A percentile compares a stretch with the other conserved stretches of the same genome.
These are phyloP conservation scores for Colletotrichum sp. DNA, from an alignment of 2,329 filamentous ascomycete species.

Conservation along the genomic window DNA sequence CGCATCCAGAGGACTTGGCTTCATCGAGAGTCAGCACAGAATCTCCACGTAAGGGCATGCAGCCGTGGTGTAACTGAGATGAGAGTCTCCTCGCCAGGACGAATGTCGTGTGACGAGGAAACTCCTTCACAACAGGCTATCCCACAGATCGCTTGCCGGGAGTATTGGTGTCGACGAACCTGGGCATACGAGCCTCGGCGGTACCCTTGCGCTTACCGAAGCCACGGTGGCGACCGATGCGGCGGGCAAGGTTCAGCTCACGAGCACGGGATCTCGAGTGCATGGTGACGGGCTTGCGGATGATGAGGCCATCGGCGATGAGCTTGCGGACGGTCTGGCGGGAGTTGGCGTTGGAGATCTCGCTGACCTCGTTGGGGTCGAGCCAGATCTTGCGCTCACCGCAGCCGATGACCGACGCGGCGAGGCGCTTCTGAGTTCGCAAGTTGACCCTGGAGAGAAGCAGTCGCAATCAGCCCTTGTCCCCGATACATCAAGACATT, in stretches of 20 bases:
- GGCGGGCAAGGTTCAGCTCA: slow-evolving; percentile 91
- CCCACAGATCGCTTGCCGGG: background rate
- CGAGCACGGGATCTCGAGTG: slow-evolving; percentile 97
- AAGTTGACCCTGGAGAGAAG: slow-evolving; percentile 86
- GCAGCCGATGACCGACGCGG: slow-evolving; percentile 97
- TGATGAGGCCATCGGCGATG: slow-evolving; percentile 99
- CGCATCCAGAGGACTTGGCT: slow-evolving; percentile 99
- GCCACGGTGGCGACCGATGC: slow-evolving; percentile 96
- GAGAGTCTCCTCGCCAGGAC: background rate
- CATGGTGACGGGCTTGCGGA: slow-evolving; percentile 99
- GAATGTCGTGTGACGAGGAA: background rate
- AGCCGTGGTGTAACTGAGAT: background rate
- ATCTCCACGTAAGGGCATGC: background rate
- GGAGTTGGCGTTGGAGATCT: slow-evolving; percentile 99
- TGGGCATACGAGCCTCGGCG: slow-evolving; percentile 98
- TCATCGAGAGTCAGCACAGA: slow-evolving; percentile 31
- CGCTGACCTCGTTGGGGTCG: slow-evolving; percentile 98
- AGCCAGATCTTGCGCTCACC: slow-evolving; percentile 99
- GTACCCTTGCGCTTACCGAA: slow-evolving; percentile 99
- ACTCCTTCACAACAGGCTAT: background rate
- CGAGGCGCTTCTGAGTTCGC: slow-evolving; percentile 99
- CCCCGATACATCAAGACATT: background rate
- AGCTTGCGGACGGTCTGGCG: slow-evolving; percentile 99
- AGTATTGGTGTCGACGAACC: slow-evolving; percentile 62
- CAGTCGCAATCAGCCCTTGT: slow-evolving; percentile 22